phyloP scores from a whole-genome alignment of 176 grass and related monocot genomes.

The Cymbopogon citratus region DNA sequence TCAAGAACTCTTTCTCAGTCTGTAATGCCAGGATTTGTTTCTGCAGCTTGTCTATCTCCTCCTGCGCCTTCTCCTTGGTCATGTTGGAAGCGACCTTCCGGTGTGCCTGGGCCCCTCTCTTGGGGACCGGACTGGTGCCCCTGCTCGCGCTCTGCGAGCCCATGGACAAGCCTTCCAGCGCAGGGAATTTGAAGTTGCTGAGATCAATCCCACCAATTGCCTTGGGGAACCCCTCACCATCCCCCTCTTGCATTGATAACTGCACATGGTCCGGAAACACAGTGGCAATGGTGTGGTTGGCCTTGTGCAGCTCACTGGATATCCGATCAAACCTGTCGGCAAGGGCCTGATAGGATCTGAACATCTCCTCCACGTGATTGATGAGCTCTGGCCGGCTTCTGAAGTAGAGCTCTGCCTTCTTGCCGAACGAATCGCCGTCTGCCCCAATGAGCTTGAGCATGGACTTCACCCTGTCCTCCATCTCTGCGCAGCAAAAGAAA shows the following conservation, averaged over 20 bases:
- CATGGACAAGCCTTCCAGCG: conserved; percentile 36
- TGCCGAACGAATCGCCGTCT: conserved; percentile 73
- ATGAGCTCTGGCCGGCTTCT: conserved; percentile 76
- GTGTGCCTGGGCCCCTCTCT: conserved; percentile 36
- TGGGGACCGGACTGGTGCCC: conserved; percentile 20
- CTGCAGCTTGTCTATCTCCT: conserved; percentile 75
- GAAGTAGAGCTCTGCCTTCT: conserved; percentile 95
- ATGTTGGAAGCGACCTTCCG: conserved; percentile 47
- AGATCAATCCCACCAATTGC: conserved; percentile 44
- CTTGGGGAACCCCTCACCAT: conserved; percentile 42
- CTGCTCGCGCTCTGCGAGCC: conserved; percentile 26
- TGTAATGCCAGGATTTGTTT: conserved; percentile 73
- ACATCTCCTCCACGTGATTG: conserved; percentile 78
- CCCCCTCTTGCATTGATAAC: conserved; percentile 55
- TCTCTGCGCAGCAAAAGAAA: conserved; percentile 41
- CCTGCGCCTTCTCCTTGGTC: conserved; percentile 63
- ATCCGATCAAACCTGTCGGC: conserved; percentile 64
- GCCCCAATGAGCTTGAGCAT: conserved; percentile 91
- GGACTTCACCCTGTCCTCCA: conserved; percentile 69
- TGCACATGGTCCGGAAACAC: conserved; percentile 82
- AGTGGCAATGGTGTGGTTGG: conserved; percentile 87
- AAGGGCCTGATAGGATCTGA: conserved; percentile 64
- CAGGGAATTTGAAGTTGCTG: conserved; percentile 40
- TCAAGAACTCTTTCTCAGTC: conserved; percentile 79
- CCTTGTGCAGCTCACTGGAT: conserved; percentile 85